Evolutionary conservation across 495 filamentous ascomycete species (phyloP).

Genomic region (Hapsidospora chrysogenum): DNA sequence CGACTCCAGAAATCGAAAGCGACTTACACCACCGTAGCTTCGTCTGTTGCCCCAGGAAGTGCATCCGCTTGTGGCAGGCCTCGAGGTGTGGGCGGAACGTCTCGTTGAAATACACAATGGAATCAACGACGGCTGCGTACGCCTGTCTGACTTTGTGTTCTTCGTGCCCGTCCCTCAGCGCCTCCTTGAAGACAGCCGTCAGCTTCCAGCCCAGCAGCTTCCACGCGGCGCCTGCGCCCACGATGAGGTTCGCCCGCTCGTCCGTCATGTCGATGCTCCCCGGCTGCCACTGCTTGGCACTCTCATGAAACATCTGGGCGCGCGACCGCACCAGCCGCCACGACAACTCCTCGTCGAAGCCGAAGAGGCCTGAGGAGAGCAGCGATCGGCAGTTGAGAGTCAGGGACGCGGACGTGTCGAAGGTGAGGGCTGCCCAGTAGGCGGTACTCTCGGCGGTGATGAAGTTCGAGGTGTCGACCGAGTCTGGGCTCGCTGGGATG

Average conservation of each 20-base stretch:
- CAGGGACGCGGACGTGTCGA: conserved; percentile 1
- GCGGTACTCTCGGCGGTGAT: conserved; percentile 1
- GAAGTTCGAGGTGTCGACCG: not conserved
- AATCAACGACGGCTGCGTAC: not conserved
- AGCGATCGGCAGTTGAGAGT: conserved; percentile 1
- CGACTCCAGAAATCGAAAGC: not conserved
- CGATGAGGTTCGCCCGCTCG: not conserved
- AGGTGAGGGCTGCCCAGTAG: conserved; percentile 2
- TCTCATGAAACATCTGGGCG: not conserved
- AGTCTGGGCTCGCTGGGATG: not conserved
- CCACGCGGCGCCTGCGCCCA: not conserved
- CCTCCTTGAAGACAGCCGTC: conserved; percentile 1
- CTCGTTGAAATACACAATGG: not conserved
- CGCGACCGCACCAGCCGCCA: not conserved
- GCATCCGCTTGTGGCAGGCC: conserved; percentile 1
- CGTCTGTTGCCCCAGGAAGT: not conserved
- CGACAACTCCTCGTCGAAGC: not conserved
- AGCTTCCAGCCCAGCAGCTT: conserved; percentile 1
- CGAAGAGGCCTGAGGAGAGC: conserved; percentile 1
- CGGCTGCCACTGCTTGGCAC: not conserved
- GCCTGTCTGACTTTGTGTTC: not conserved
- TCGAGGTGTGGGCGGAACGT: not conserved
- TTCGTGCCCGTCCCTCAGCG: conserved; percentile 1
- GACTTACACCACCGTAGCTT: conserved; percentile 1
- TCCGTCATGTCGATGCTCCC: not conserved